These are phyloP conservation scores for Aegilops tauschii DNA, from an alignment of 176 grass and related monocot genomes.

Conservation along the genomic window DNA sequence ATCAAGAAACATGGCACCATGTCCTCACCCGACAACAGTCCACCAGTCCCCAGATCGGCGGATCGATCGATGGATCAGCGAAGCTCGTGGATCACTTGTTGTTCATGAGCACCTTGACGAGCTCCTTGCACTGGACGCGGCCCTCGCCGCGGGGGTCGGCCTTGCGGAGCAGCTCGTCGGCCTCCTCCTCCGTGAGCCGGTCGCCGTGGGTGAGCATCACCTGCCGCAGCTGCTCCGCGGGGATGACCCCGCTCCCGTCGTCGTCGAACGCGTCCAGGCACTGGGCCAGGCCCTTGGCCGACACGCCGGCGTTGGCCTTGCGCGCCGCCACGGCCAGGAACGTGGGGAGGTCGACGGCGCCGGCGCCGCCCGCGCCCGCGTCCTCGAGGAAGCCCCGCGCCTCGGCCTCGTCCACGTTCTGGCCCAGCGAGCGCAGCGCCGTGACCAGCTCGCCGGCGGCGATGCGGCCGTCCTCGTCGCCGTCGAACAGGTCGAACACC, in stretches of 20 bases:
- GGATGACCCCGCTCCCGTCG: slow-evolving; percentile 38
- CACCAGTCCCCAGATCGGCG: too few species aligned
- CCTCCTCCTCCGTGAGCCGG: slow-evolving; percentile 56
- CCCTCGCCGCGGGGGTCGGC: slow-evolving; percentile 34
- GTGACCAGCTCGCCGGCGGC: slow-evolving; percentile 32
- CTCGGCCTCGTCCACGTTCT: slow-evolving; percentile 53
- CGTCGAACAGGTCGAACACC: slow-evolving; percentile 56
- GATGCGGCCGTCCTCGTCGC: slow-evolving; percentile 48
- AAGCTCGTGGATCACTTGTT: slow-evolving; percentile 18
- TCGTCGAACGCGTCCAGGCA: slow-evolving; percentile 53
- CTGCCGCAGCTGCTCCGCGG: slow-evolving; percentile 57
- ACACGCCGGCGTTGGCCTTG: slow-evolving; percentile 16
- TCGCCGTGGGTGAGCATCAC: slow-evolving; percentile 47
- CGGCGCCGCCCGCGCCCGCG: background rate
- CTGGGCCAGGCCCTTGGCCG: slow-evolving; percentile 30
- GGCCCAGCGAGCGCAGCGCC: slow-evolving; percentile 46
- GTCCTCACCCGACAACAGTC: background rate
- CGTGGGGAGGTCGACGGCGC: slow-evolving; percentile 5
- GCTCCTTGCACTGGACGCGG: slow-evolving; percentile 28
- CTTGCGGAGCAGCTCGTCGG: slow-evolving; percentile 57
- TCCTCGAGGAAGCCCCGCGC: slow-evolving; percentile 23
- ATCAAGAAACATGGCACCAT: background rate
- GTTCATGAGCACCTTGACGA: slow-evolving; percentile 47
- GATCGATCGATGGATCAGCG: background rate
- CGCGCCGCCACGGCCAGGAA: slow-evolving; percentile 48